Percentiles rank a stretch among this genome's conserved stretches.
These are phyloP conservation scores for Malassezia yamatoensis DNA, from an alignment of 1,284 basidiomycete species.

Conservation along the genomic window DNA sequence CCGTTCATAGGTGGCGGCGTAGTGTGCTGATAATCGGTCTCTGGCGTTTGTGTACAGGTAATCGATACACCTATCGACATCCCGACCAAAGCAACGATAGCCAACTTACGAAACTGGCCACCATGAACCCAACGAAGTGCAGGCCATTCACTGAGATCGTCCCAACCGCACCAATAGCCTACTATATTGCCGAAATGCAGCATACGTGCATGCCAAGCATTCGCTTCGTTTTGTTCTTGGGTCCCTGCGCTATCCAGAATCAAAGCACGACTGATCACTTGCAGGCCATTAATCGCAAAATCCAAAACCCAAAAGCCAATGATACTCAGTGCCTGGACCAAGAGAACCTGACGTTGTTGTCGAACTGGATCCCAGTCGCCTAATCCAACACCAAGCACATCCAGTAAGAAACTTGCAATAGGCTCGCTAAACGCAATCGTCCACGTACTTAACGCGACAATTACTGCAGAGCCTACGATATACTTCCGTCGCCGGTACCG, in stretches of 20 bases:
- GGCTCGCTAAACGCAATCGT: slow-evolving; percentile 76
- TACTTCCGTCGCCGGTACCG: slow-evolving; percentile 74
- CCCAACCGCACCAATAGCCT: slow-evolving; percentile 58
- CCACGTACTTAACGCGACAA: slow-evolving; percentile 63
- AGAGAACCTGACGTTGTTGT: slow-evolving; percentile 14
- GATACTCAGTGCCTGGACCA: slow-evolving; percentile 59
- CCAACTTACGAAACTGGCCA: slow-evolving; percentile 89
- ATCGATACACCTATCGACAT: slow-evolving; percentile 72
- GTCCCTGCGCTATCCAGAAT: slow-evolving; percentile 78
- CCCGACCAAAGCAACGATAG: slow-evolving; percentile 69
- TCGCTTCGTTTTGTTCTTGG: slow-evolving; percentile 75
- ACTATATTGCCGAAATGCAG: slow-evolving; percentile 37
- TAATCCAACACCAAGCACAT: slow-evolving; percentile 63
- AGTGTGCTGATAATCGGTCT: slow-evolving; percentile 4
- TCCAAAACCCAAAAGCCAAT: slow-evolving; percentile 84
- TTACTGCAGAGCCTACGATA: slow-evolving; percentile 69
- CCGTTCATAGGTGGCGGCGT: not conserved
- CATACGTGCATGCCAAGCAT: slow-evolving; percentile 87
- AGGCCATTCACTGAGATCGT: slow-evolving; percentile 67
- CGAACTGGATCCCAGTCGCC: slow-evolving; percentile 82
- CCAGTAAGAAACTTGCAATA: slow-evolving; percentile 65
- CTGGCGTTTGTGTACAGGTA: slow-evolving; percentile 68
- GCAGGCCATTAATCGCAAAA: slow-evolving; percentile 80
- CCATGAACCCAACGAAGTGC: slow-evolving; percentile 73
- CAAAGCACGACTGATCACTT: slow-evolving; percentile 82